phyloP scores from a whole-genome alignment of 2,329 filamentous ascomycete species.

The Neofusicoccum parvum region DNA sequence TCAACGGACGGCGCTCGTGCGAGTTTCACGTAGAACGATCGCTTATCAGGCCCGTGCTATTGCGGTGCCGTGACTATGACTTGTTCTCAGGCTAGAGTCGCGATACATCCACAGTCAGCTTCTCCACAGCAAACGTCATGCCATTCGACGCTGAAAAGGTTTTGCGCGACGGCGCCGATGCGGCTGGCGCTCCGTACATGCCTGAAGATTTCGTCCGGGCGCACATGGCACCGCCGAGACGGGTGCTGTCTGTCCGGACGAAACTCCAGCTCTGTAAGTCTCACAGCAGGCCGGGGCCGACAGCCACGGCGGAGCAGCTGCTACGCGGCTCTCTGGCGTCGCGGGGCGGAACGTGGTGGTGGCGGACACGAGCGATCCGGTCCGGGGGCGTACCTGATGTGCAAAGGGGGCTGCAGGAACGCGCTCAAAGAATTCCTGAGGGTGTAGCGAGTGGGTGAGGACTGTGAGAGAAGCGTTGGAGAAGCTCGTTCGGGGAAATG shows the following conservation, averaged over 20 bases:
- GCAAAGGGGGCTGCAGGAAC: not conserved
- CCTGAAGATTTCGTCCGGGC: not conserved
- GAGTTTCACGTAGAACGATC: not conserved
- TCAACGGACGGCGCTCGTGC: not conserved
- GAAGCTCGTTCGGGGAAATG: slow-evolving; percentile 7
- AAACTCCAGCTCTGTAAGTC: not conserved
- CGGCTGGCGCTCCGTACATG: not conserved
- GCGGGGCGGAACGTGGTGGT: not conserved
- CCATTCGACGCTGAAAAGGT: not conserved
- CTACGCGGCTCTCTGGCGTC: not conserved
- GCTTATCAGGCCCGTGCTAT: slow-evolving; percentile 6
- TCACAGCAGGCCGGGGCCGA: not conserved
- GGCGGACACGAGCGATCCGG: not conserved
- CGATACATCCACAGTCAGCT: slow-evolving; percentile 7
- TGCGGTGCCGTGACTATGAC: slow-evolving; percentile 4
- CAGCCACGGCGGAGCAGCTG: not conserved
- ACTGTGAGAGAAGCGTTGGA: slow-evolving; percentile 7
- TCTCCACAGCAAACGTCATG: slow-evolving; percentile 12
- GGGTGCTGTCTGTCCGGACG: not conserved
- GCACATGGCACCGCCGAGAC: not conserved
- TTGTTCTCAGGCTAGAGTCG: slow-evolving; percentile 16
- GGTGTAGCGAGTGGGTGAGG: not conserved
- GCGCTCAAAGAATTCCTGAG: slow-evolving; percentile 2
- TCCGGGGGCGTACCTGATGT: not conserved
- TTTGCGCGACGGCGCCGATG: not conserved